Evolutionary conservation across 176 grass and related monocot genomes (phyloP).

Genomic region (Triticum dicoccoides): DNA sequence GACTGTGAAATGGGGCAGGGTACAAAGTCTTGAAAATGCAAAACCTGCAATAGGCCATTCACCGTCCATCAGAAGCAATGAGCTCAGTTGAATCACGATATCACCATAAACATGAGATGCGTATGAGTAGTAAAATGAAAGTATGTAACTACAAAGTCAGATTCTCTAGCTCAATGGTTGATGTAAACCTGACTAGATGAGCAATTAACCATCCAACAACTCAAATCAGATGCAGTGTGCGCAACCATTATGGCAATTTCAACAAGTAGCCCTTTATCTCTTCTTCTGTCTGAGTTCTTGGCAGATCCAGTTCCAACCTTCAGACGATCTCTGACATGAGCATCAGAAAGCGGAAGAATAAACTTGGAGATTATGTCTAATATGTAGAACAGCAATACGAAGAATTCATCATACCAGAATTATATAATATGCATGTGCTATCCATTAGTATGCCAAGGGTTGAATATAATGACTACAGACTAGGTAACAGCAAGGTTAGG

Average conservation of each 20-base stretch:
- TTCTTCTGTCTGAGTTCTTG: slow-evolving; percentile 33
- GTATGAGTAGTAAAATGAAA: background rate
- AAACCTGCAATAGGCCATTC: slow-evolving; percentile 42
- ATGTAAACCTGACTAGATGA: slow-evolving; percentile 51
- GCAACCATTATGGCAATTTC: slow-evolving; percentile 56
- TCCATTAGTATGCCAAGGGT: background rate
- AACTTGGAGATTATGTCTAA: background rate
- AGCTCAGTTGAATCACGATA: background rate
- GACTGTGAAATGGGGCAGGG: slow-evolving; percentile 48
- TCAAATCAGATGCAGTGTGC: slow-evolving; percentile 26
- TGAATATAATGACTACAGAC: slow-evolving; percentile 7
- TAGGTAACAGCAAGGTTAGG: background rate
- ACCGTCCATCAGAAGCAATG: slow-evolving; percentile 1
- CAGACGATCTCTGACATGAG: slow-evolving; percentile 46
- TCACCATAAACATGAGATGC: background rate
- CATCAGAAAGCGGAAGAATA: slow-evolving; percentile 17
- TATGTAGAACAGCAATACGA: background rate
- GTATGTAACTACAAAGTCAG: slow-evolving; percentile 4
- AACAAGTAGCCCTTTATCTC: slow-evolving; percentile 31
- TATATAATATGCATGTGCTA: slow-evolving; percentile 4
- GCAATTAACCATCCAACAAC: slow-evolving; percentile 44
- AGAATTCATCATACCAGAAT: background rate
- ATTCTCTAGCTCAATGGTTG: background rate
- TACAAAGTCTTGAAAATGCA: slow-evolving; percentile 61
- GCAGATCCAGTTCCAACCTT: slow-evolving; percentile 49